Evolutionary conservation across 306 rosid genomes (phyloP), one percentile per base, ranked within the genome.

Genomic region (Quercus glauca): DNA sequence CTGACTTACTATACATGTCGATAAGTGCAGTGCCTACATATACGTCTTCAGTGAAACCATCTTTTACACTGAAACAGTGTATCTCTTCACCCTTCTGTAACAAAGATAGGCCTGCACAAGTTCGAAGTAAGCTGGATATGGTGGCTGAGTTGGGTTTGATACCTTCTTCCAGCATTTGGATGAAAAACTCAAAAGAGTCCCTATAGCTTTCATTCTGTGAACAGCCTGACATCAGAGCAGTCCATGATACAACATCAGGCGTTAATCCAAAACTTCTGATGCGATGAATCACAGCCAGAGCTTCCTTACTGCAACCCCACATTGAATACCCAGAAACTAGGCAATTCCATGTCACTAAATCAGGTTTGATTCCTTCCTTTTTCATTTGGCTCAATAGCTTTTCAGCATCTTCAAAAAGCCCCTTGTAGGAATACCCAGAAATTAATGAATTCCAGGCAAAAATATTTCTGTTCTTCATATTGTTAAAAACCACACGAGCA

Each of bases 221-320:
- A 81, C 89, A 85, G 21, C 97, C 92, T 63, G 97, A 85, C 82
- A 91, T 86, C 76, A 91, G 74, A 56, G 93, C 89, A 78, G 97
- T 91, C 97, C 97, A 91, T 57, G 93, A 85, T 65, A 91, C 85
- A 58, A 89, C 93, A 75, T 86, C 89, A 64, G 92, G 92, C n/a
- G 84, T 59, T 26, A 83, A 73, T 55, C 93, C 93, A 1, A 77
- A 88, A 78, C 72, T 82, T 88, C 82, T 91, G 45, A 89, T 88
- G 75, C 75, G 76, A 53, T 76, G 74, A 52, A 89, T 82, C 73
- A 82, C 81, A 1, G 84, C 76, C 74, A 82, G 59, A 86, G 92
- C 91, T 86, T 91, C 91, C 78, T 88, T 82, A 15, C 59, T 83
- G 21, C 10, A 61, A 57, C 92, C 93, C 75, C 82, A 49, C 78